Percentiles rank a stretch among this genome's conserved stretches.
phyloP scores from a whole-genome alignment of 2,329 filamentous ascomycete species.

The Trichoderma hamatum region DNA sequence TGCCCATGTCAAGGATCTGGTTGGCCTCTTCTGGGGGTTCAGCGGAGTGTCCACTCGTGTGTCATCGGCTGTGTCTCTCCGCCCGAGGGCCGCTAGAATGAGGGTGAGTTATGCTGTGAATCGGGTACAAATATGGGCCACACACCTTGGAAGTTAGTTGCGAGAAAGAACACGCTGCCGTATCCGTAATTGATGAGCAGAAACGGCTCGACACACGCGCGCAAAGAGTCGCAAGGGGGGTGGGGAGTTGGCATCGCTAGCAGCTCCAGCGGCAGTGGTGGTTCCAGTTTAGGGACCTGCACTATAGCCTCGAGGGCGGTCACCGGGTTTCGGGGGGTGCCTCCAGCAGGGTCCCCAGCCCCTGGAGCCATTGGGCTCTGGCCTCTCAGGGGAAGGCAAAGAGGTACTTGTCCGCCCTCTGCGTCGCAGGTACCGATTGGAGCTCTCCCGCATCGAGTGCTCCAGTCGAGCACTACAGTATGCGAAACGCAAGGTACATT shows the following conservation, averaged over 20 bases:
- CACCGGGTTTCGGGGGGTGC: neutral
- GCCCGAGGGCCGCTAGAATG: slow-evolving; percentile 16
- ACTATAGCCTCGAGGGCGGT: neutral
- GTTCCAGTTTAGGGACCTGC: neutral
- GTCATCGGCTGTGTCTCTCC: neutral
- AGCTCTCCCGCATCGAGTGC: neutral
- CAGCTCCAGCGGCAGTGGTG: neutral
- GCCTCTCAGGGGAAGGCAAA: neutral
- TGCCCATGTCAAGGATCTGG: slow-evolving; percentile 21
- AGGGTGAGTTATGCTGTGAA: neutral
- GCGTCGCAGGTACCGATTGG: neutral
- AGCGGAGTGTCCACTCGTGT: neutral
- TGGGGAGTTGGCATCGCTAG: neutral
- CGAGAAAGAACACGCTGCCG: neutral
- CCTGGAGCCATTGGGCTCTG: neutral
- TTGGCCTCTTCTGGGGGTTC: slow-evolving; percentile 7
- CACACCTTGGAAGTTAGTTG: neutral
- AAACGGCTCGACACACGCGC: neutral
- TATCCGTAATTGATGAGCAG: neutral
- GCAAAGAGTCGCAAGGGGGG: neutral
- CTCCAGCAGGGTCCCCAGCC: neutral
- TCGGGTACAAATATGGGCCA: slow-evolving; percentile 1
- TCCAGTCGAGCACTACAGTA: neutral
- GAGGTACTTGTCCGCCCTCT: neutral
- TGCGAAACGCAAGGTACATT: neutral